A percentile compares a stretch with the other conserved stretches of the same genome.
phyloP scores from a whole-genome alignment of 352 stramenopile species.

The Phytophthora litchii region DNA sequence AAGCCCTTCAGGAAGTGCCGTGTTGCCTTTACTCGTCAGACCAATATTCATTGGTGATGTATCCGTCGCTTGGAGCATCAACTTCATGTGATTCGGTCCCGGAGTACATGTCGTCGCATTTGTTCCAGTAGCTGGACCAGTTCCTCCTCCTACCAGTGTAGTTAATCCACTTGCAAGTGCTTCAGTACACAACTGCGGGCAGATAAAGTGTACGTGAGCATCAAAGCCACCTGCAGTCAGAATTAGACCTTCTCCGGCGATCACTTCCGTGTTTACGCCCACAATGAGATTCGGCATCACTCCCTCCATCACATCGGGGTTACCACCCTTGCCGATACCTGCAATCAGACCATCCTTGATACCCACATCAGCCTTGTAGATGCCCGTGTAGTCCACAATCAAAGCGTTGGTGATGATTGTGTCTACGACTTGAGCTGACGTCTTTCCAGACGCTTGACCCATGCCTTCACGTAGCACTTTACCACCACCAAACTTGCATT shows the following conservation, averaged over 20 bases:
- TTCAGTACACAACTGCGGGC: constrained; percentile 93
- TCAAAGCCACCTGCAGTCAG: constrained; percentile 96
- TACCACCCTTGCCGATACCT: constrained; percentile 97
- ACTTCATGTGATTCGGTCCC: constrained; percentile 92
- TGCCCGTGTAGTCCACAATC: constrained; percentile 95
- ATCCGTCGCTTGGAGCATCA: constrained; percentile 97
- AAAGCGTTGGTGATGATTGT: constrained; percentile 98
- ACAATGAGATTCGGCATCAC: constrained; percentile 90
- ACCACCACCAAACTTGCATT: constrained; percentile 96
- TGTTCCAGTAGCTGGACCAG: constrained; percentile 92
- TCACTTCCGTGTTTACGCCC: constrained; percentile 94
- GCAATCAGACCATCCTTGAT: constrained; percentile 94
- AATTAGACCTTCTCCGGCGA: constrained; percentile 96
- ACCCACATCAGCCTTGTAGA: constrained; percentile 97
- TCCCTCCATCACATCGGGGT: constrained; percentile 96
- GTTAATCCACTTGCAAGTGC: constrained; percentile 93
- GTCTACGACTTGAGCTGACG: constrained; percentile 80
- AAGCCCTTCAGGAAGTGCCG: constrained; percentile 81
- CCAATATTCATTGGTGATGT: constrained; percentile 95
- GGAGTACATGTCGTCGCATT: constrained; percentile 98
- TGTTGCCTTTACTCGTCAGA: constrained; percentile 98
- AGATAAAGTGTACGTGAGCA: constrained; percentile 98
- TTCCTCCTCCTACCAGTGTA: constrained; percentile 92
- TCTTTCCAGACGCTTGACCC: constrained; percentile 65
- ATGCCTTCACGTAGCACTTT: constrained; percentile 91